phyloP scores from a whole-genome alignment of 768 basidiomycete species.

The Clavulina sp. region DNA sequence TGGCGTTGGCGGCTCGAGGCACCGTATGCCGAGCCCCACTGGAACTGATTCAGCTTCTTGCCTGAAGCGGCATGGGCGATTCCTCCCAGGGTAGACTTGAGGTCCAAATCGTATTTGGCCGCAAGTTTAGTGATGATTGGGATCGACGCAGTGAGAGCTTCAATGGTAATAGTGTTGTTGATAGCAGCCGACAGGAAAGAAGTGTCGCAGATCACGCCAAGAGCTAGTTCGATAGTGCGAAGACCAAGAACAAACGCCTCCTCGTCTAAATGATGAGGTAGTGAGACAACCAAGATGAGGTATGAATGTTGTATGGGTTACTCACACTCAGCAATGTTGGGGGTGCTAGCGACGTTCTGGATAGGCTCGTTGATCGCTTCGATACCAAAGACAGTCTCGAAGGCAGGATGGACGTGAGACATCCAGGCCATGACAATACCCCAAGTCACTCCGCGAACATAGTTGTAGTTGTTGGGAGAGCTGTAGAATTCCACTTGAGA shows the following conservation, averaged over 20 bases:
- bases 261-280: no score
- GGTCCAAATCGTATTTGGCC: conserved; percentile 6
- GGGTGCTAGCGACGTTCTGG: conserved; percentile 50
- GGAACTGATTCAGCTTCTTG: no score
- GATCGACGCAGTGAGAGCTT: conserved; percentile 22
- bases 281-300: no score
- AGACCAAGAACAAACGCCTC: conserved; percentile 50
- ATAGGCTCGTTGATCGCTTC: conserved; percentile 68
- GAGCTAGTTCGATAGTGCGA: conserved; percentile 41
- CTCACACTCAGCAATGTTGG: conserved; percentile 53
- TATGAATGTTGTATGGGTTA: background rate
- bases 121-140: conserved; percentile 23
- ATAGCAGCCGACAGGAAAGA: conserved; percentile 18
- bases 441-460: conserved; percentile 65
- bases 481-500: conserved; percentile 57
- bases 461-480: conserved; percentile 47
- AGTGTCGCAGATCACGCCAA: conserved; percentile 30
- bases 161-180: conserved; percentile 14
- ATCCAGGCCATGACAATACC: conserved; percentile 61
- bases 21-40: no score
- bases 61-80: no score
- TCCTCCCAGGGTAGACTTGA: no score
- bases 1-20: no score
- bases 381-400: conserved; percentile 46
- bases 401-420: conserved; percentile 49